Percentiles rank a stretch among this genome's conserved stretches.
Conservation (phyloP, 148 eudicot species). For the Fagopyrum homotropicum region DNA sequence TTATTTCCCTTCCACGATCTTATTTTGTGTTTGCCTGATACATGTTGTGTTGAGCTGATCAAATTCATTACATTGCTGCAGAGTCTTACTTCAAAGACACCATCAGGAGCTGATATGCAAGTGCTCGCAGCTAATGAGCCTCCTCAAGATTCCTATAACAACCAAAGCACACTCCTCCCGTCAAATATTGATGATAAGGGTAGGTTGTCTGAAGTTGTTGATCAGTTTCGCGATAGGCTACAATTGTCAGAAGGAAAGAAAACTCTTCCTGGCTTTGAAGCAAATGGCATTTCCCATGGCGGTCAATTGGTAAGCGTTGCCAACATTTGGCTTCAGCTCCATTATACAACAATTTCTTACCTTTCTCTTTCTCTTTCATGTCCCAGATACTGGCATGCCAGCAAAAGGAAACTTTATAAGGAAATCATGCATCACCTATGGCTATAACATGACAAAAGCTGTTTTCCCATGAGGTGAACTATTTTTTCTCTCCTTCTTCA, state of each 20-base stretch:
- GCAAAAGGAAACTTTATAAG: conserved; percentile 18
- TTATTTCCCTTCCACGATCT: too few species aligned
- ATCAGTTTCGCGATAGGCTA: conserved; percentile 1
- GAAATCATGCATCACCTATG: background rate
- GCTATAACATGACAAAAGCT: background rate
- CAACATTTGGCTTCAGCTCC: background rate
- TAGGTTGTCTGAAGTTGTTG: background rate
- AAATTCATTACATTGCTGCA: conserved; percentile 17
- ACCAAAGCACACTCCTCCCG: background rate
- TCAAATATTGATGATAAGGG: background rate
- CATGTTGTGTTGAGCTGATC: background rate
- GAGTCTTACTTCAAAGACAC: conserved; percentile 41
- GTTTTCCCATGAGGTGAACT: background rate
- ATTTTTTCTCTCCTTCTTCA: background rate
- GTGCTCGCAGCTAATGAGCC: conserved; percentile 35
- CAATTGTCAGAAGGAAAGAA: background rate
- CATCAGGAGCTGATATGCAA: conserved; percentile 37
- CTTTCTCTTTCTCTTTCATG: background rate
- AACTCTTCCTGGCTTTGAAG: conserved; percentile 8
- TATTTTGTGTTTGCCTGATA: background rate
- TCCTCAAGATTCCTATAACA: conserved; percentile 17
- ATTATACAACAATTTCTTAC: background rate
- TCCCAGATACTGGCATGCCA: conserved; percentile 36
- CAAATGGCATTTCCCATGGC: conserved; percentile 8
- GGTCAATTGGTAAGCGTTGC: conserved; percentile 14